Base-by-base conservation (phyloP, 495 filamentous ascomycete genomes). In the Sphaerosporella brunnea region DNA sequence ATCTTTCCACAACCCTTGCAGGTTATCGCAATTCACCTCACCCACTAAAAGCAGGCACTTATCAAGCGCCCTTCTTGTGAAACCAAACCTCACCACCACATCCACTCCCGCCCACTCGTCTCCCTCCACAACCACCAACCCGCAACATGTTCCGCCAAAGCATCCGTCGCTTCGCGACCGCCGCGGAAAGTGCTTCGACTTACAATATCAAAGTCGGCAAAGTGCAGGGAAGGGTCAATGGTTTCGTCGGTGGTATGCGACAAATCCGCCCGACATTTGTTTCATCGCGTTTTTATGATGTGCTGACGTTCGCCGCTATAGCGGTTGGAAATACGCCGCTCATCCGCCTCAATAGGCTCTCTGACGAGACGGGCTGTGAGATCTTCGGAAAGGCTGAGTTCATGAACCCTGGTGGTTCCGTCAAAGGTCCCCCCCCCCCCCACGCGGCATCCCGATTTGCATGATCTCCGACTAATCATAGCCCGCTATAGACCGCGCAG, bases 321-420 rank as follows among this genome's bases (percentile, higher is more conserved):
- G 86, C 86, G 46, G 95, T 97, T 68, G 90, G 92, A 51, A 96
- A 95, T 65, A 97, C 90, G 0, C 92, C 90, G 0, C 70, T 97
- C 24, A 93, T 97, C 64, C 77, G 80, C 2, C 71, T 97, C 34
- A 88, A 93, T 64, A 72, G 66, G 13, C 74, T 97, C 48, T 95
- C 90, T 16, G 77, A 83, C 50, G 73, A 93, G 56, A 96, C 90
- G 15, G 88, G 88, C 39, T 96, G 92, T 70, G 80, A 93, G 52
- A 69, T 97, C 40, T 78, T 94, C 26, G 90, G 92, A 52, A 97
- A 97, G 64, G 90, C 90, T 49, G 90, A 97, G 58, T 97, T 97
- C 67, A 90, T 92, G 70, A 96, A 97, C 69, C 90, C 90, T 9
- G 90, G 90, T 52, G 90, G 90, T 23, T 85, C 79, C 49, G 81